phyloP scores from a whole-genome alignment of 2,329 filamentous ascomycete species.

The Stagonosporopsis vannaccii region DNA sequence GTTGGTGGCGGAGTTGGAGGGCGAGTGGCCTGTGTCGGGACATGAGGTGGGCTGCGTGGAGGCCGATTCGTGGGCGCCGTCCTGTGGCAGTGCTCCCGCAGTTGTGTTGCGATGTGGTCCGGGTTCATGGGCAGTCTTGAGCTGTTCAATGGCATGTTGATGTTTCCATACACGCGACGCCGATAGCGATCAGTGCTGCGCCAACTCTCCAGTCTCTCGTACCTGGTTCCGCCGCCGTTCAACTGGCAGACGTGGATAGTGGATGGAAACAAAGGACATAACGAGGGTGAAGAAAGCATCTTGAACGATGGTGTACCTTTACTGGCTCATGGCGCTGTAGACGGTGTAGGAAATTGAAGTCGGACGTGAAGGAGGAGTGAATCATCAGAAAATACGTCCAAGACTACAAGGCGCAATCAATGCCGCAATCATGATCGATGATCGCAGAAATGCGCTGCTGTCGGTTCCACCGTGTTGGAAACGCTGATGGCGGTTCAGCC shows the following conservation, averaged over 20 bases:
- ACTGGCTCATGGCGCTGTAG: not conserved
- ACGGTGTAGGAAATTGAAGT: not conserved
- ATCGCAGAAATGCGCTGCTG: not conserved
- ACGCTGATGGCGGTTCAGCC: conserved; percentile 7
- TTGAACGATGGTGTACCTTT: conserved; percentile 1
- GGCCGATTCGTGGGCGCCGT: not conserved
- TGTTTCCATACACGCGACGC: not conserved
- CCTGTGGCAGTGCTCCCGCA: not conserved
- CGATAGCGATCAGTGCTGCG: not conserved
- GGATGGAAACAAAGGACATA: conserved; percentile 5
- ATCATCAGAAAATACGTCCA: not conserved
- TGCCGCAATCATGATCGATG: conserved; percentile 2
- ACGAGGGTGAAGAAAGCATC: conserved; percentile 7
- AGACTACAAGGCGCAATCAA: not conserved
- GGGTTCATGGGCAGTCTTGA: conserved; percentile 1
- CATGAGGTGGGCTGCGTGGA: not conserved
- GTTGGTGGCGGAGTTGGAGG: not conserved
- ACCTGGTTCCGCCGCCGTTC: not conserved
- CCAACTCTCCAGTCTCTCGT: not conserved
- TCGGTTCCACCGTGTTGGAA: conserved; percentile 6
- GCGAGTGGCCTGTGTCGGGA: too few species aligned
- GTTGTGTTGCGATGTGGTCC: conserved; percentile 5
- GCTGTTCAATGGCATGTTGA: conserved; percentile 5
- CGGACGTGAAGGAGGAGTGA: not conserved
- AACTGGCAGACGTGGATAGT: not conserved